Evolutionary conservation across 2,329 filamentous ascomycete species (phyloP), one percentile per base, ranked within the genome.

Genomic region (Paraconiothyrium sp.): DNA sequence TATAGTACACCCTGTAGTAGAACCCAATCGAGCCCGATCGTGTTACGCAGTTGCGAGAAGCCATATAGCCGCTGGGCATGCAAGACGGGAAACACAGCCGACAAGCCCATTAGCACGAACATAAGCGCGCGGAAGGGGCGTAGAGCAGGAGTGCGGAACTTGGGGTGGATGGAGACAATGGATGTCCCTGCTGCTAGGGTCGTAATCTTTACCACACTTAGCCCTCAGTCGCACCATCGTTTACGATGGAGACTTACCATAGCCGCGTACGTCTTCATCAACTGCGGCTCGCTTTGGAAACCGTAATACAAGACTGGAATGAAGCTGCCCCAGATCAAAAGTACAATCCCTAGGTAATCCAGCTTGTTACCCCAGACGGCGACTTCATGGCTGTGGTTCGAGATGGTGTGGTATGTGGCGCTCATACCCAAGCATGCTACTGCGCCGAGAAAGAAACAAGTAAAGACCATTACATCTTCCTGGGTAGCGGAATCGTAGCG

Each of bases 321-420:
- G 74, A 94, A 97, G 76, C 91, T 94, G 7, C 95, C 95, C 68
- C 94, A 92, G 61, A 98, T 98, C 68, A 99, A 82, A 52, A 90
- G 88, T 34, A 98, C 92, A 69, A 99, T 99, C 7, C 95, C 95
- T 5, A 94, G 88, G 76, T 99, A 98, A 76, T 99, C 95, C 59
- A 98, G 82, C 78, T 97, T 92, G 77, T 98, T 98, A 11, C 94
- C 94, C 83, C 93, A 92, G 64, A 87, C 89, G 2, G 91, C 89
- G 14, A 97, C 92, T 1, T 80, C 79, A 41, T 88, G 87, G 20
- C 92, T 95, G 78, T 99, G 95, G 68, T 97, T 97, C 24, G 85
- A 88, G 51, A 97, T 86, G 1, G 92, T 86, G 76, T 99, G 95
- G 76, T 89, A 99, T 2, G 90, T 91, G 5, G 93, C 81, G 59